Percentiles rank a stretch among this genome's conserved stretches.
phyloP scores from a whole-genome alignment of 2,329 filamentous ascomycete species.

The Pseudopithomyces maydicus region DNA sequence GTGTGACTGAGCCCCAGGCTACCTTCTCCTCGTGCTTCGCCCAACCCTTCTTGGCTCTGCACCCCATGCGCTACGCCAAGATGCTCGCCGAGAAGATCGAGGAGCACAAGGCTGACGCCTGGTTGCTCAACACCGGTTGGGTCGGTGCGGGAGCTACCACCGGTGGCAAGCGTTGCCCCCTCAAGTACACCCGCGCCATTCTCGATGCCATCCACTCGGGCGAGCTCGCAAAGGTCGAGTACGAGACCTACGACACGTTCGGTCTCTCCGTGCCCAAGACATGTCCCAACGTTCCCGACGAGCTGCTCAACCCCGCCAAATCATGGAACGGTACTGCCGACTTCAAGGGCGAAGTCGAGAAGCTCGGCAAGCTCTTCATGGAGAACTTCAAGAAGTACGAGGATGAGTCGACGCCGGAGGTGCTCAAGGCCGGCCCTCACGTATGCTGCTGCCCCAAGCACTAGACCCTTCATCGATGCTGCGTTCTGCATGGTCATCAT shows the following conservation, averaged over 20 bases:
- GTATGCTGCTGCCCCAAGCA: constrained; percentile 47
- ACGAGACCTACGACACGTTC: constrained; percentile 95
- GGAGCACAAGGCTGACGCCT: constrained; percentile 92
- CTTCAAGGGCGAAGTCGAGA: constrained; percentile 87
- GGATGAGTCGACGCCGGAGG: constrained; percentile 66
- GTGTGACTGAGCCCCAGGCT: constrained; percentile 94
- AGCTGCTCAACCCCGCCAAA: constrained; percentile 92
- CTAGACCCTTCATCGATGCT: constrained; percentile 16
- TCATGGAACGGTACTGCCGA: constrained; percentile 85
- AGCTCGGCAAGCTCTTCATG: constrained; percentile 86
- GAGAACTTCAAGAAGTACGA: constrained; percentile 99
- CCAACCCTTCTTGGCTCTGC: constrained; percentile 96
- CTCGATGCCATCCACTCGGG: constrained; percentile 97
- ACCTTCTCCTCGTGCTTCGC: constrained; percentile 99
- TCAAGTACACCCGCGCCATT: constrained; percentile 98
- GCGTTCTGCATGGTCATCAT: constrained; percentile 1
- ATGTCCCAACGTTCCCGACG: constrained; percentile 85
- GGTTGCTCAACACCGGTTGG: constrained; percentile 98
- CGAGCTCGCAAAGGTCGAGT: constrained; percentile 90
- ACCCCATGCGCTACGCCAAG: constrained; percentile 98
- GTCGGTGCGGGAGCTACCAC: constrained; percentile 89
- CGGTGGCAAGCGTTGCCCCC: constrained; percentile 72
- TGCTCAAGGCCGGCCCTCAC: constrained; percentile 53
- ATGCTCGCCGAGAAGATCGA: constrained; percentile 99
- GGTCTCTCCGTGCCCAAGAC: constrained; percentile 94